Percentiles rank a stretch among this genome's conserved stretches.
These are phyloP conservation scores for Cryptococcus neoformans DNA, from an alignment of 1,284 basidiomycete genomes.

Conservation along the genomic window DNA sequence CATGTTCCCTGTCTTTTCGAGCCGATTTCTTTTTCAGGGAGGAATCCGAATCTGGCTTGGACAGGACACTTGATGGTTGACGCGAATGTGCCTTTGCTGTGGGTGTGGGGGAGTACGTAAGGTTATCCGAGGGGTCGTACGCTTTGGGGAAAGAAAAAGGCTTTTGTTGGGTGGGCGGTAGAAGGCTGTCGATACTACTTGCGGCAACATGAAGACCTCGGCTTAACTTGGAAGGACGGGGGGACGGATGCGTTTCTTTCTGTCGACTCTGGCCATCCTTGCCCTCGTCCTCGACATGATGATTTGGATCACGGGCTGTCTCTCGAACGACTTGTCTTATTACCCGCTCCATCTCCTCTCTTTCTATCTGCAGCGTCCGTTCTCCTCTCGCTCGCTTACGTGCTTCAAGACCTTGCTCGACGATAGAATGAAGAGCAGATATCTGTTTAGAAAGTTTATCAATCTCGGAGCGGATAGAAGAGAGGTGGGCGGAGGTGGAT, in stretches of 20 bases:
- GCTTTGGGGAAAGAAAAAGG: neutral
- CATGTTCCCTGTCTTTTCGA: too few species aligned
- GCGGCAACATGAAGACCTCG: conserved; percentile 39
- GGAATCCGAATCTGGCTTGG: too few species aligned
- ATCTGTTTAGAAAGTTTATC: conserved; percentile 69
- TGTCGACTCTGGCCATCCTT: too few species aligned
- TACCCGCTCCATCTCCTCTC: conserved; percentile 30
- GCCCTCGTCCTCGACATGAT: neutral
- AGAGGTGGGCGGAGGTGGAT: conserved; percentile 54
- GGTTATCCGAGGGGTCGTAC: neutral
- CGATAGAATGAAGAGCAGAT: conserved; percentile 70
- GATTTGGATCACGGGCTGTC: conserved; percentile 13
- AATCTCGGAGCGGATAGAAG: conserved; percentile 51
- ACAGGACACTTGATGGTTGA: conserved; percentile 58
- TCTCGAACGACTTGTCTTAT: conserved; percentile 18
- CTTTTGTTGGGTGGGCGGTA: conserved; percentile 20
- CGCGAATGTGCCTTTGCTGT: conserved; percentile 65
- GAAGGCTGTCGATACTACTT: conserved; percentile 13
- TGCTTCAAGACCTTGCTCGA: conserved; percentile 75
- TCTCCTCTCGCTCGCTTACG: conserved; percentile 49
- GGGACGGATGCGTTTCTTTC: too few species aligned
- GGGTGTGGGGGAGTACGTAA: neutral
- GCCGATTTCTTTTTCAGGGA: too few species aligned
- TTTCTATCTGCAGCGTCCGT: conserved; percentile 14
- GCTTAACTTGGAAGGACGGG: conserved; percentile 29